Evolutionary conservation across 1,139 yeast species (phyloP).

Genomic region (Yamadazyma pseudoaaseri): DNA sequence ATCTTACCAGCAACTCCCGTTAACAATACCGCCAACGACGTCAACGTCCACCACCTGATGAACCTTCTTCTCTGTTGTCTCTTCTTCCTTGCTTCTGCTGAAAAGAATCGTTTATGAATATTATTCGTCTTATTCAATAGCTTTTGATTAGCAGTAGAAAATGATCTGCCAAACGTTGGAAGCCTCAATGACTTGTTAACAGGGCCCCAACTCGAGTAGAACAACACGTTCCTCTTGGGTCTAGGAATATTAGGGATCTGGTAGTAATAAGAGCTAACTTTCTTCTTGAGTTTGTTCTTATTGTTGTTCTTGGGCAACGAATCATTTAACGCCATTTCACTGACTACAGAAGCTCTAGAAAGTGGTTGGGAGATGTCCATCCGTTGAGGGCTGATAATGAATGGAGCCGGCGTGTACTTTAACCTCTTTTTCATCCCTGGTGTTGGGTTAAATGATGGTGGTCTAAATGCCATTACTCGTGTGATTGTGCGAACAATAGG

Average conservation of each 20-base stretch:
- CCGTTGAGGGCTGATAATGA: conserved; percentile 22
- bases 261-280: conserved; percentile 26
- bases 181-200: conserved; percentile 20
- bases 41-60: conserved; percentile 68
- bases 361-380: conserved; percentile 45
- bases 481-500: too few relatives aligned
- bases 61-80: conserved; percentile 49
- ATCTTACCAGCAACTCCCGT: conserved; percentile 64
- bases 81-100: conserved; percentile 42
- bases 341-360: conserved; percentile 40
- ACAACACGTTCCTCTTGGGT: conserved; percentile 58
- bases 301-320: conserved; percentile 16
- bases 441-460: conserved; percentile 19
- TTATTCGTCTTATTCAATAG: conserved; percentile 35
- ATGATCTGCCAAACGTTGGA: conserved; percentile 30
- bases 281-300: conserved; percentile 16
- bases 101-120: conserved; percentile 41
- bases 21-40: conserved; percentile 61
- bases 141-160: conserved; percentile 41
- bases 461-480: conserved; percentile 22
- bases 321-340: conserved; percentile 25
- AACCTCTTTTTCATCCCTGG: conserved; percentile 13
- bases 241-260: conserved; percentile 63
- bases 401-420: conserved; percentile 19
- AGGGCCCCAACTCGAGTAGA: conserved; percentile 47